phyloP scores from a whole-genome alignment of 2,329 filamentous ascomycete species.

The Curvularia spicifera region DNA sequence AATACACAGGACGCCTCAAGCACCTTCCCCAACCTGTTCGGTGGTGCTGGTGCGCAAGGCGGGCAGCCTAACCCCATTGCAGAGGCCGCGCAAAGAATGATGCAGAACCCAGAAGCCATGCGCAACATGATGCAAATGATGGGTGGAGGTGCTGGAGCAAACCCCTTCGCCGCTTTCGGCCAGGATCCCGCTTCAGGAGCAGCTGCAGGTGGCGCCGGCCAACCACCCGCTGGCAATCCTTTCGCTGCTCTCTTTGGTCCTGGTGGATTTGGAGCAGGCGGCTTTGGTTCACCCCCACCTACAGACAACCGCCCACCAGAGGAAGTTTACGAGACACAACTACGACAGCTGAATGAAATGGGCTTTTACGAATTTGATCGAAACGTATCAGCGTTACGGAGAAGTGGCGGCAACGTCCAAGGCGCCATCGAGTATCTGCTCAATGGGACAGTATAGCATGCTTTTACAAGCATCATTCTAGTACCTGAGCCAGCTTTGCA shows the following conservation, averaged over 20 bases:
- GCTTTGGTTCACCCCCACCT: slow-evolving; percentile 56
- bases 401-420: slow-evolving; percentile 92
- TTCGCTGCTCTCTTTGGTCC: slow-evolving; percentile 56
- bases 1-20: slow-evolving; percentile 35
- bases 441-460: slow-evolving; percentile 35
- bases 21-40: slow-evolving; percentile 61
- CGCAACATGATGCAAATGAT: slow-evolving; percentile 60
- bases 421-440: slow-evolving; percentile 81
- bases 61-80: slow-evolving; percentile 58
- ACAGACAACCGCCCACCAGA: slow-evolving; percentile 88
- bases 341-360: slow-evolving; percentile 97
- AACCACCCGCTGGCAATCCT: slow-evolving; percentile 42
- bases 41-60: slow-evolving; percentile 38
- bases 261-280: slow-evolving; percentile 48
- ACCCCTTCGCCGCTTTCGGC: slow-evolving; percentile 50
- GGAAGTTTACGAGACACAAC: slow-evolving; percentile 87
- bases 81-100: slow-evolving; percentile 54
- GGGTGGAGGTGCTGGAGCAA: slow-evolving; percentile 52
- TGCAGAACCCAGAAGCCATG: slow-evolving; percentile 66
- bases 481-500: background rate
- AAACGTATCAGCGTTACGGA: slow-evolving; percentile 85
- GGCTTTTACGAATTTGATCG: slow-evolving; percentile 96
- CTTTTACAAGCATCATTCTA: slow-evolving; percentile 7
- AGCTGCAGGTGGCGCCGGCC: slow-evolving; percentile 43
- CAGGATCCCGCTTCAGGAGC: slow-evolving; percentile 51